A percentile compares a stretch with the other conserved stretches of the same genome.
Conservation (phyloP, 805 yeast genomes). For the Ogataea corticis region DNA sequence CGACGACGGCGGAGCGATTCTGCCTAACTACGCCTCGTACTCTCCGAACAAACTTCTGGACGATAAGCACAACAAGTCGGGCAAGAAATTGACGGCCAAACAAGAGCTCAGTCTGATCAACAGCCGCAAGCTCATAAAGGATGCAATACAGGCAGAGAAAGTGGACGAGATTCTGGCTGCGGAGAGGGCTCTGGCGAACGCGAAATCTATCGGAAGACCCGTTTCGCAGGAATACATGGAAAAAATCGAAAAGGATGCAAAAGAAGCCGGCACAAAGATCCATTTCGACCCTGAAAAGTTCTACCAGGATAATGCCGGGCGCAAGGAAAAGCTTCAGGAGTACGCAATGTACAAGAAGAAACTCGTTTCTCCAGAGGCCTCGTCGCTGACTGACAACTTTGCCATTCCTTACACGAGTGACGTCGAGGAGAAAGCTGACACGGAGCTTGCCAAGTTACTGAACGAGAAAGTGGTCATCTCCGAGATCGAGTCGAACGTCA, state of each 20-base stretch:
- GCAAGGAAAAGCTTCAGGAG: constrained; percentile 54
- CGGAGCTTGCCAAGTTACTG: constrained; percentile 54
- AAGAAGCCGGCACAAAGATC: constrained; percentile 43
- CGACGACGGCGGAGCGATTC: constrained; percentile 58
- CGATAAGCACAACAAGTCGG: constrained; percentile 6
- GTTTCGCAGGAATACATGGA: constrained; percentile 35
- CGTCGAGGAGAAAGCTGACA: constrained; percentile 62
- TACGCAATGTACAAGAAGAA: constrained; percentile 60
- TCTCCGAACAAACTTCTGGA: constrained; percentile 12
- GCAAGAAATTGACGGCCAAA: constrained; percentile 17
- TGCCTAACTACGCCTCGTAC: constrained; percentile 54
- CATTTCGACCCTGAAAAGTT: constrained; percentile 43
- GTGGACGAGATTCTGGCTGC: constrained; percentile 58
- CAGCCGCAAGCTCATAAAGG: constrained; percentile 39
- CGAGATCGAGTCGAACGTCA: constrained; percentile 51
- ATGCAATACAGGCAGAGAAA: constrained; percentile 48
- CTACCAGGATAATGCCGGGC: constrained; percentile 49
- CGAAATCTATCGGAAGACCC: constrained; percentile 41
- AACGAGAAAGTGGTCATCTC: constrained; percentile 57
- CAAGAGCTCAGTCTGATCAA: constrained; percentile 24
- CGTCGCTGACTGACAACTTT: constrained; percentile 30
- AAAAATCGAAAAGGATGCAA: constrained; percentile 33
- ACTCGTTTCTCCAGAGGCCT: constrained; percentile 57
- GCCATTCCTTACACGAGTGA: constrained; percentile 67
- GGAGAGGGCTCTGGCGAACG: constrained; percentile 60